These are phyloP conservation scores for Elongisporangium senticosum DNA, from an alignment of 352 stramenopile genomes.

Conservation along the genomic window DNA sequence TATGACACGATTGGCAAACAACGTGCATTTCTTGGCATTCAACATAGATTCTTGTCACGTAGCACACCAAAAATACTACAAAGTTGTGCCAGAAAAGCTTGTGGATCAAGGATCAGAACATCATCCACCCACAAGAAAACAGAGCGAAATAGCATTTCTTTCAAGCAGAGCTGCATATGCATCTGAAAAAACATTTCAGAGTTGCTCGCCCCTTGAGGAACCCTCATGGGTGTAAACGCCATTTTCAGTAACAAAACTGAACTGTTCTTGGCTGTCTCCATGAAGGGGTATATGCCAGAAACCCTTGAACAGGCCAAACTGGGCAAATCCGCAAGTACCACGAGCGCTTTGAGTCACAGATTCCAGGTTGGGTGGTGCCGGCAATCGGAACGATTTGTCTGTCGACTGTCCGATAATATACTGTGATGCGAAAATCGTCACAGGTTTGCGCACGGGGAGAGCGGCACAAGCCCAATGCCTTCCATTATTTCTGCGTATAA, in stretches of 20 bases:
- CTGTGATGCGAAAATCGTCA: conserved; percentile 12
- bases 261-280: conserved; percentile 8
- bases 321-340: conserved; percentile 10
- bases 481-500: conserved; percentile 8
- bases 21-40: conserved; percentile 12
- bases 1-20: conserved; percentile 9
- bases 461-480: conserved; percentile 11
- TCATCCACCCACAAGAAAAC: conserved; percentile 7
- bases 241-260: conserved; percentile 13
- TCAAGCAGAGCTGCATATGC: conserved; percentile 7
- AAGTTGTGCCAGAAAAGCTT: too few relatives aligned
- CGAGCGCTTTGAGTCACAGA: conserved; percentile 6
- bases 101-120: conserved; percentile 1
- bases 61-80: neutral
- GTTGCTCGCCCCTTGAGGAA: neutral
- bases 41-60: conserved; percentile 4
- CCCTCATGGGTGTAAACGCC: conserved; percentile 12
- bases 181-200: conserved; percentile 4
- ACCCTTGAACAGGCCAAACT: conserved; percentile 15
- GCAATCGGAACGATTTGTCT: conserved; percentile 8
- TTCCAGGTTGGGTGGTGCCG: conserved; percentile 11
- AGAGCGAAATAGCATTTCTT: conserved; percentile 4
- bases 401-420: conserved; percentile 12
- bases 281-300: conserved; percentile 14
- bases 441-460: conserved; percentile 10